A percentile compares a stretch with the other conserved stretches of the same genome.
phyloP scores from a whole-genome alignment of 2,329 filamentous ascomycete species.

The Tolypocladium ophioglossoides region DNA sequence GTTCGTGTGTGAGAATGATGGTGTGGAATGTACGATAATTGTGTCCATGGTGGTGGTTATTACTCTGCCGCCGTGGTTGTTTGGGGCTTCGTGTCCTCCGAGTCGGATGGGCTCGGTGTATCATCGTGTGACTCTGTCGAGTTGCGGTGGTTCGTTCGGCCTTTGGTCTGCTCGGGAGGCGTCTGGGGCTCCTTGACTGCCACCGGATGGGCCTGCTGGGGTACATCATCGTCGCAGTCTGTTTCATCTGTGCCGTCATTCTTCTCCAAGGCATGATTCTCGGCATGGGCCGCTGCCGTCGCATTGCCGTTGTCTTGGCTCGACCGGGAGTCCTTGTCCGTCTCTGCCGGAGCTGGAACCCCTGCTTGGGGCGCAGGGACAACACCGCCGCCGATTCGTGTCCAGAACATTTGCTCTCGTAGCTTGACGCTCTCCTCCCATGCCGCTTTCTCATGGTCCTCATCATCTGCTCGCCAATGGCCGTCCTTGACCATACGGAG shows the following conservation, averaged over 20 bases:
- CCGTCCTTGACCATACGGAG: conserved; percentile 86
- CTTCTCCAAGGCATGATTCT: not conserved
- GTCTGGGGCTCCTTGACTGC: not conserved
- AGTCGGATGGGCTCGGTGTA: not conserved
- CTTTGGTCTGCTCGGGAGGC: not conserved
- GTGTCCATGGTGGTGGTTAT: not conserved
- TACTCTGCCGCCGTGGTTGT: not conserved
- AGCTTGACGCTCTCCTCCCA: conserved; percentile 93
- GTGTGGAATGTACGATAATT: not conserved
- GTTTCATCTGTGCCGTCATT: not conserved
- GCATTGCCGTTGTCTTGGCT: not conserved
- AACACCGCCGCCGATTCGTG: conserved; percentile 82
- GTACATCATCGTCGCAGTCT: not conserved
- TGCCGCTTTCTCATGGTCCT: conserved; percentile 73
- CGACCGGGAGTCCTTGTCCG: not conserved
- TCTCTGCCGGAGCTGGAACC: conserved; percentile 5
- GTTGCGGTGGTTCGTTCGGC: not conserved
- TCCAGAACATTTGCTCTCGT: conserved; percentile 96
- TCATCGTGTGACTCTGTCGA: not conserved
- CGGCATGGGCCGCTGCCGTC: not conserved
- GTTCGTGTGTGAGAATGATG: not conserved
- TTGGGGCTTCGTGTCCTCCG: not conserved
- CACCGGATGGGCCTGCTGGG: too few relatives aligned
- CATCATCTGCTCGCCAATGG: conserved; percentile 74
- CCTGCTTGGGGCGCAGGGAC: conserved; percentile 45